Evolutionary conservation across 345 rosid genomes (phyloP).

Genomic region (Linum usitatissimum): DNA sequence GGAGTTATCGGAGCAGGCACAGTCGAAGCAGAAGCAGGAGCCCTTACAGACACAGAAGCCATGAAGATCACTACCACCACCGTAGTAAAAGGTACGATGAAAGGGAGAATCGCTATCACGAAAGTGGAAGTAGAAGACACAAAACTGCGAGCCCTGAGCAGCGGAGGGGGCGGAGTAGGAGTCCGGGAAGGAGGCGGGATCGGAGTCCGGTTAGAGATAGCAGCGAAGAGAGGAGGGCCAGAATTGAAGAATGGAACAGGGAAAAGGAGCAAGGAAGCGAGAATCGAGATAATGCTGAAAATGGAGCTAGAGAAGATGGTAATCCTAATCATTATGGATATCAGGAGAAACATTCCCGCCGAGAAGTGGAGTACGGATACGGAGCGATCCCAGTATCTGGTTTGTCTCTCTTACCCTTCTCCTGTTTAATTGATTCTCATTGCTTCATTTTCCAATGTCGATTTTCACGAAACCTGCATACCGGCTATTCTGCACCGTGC

Average conservation of each 20-base stretch:
- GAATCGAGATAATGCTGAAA: not conserved
- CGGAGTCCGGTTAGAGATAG: slow-evolving; percentile 55
- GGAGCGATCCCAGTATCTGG: not conserved
- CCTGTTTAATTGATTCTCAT: too few species aligned
- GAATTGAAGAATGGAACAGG: slow-evolving; percentile 69
- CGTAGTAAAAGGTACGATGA: slow-evolving; percentile 38
- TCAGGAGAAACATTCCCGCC: not conserved
- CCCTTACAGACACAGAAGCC: slow-evolving; percentile 47
- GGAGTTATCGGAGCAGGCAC: slow-evolving; percentile 33
- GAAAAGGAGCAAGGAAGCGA: slow-evolving; percentile 34
- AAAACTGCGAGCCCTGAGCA: not conserved
- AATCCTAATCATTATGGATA: not conserved
- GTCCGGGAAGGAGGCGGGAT: slow-evolving; percentile 37
- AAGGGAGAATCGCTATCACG: slow-evolving; percentile 31
- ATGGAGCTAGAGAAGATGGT: not conserved
- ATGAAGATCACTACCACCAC: slow-evolving; percentile 29
- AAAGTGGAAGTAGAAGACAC: slow-evolving; percentile 34
- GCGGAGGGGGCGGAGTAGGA: slow-evolving; percentile 20
- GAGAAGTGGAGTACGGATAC: not conserved
- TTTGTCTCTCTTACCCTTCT: not conserved
- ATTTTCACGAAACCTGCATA: too few species aligned
- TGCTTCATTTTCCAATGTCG: not conserved
- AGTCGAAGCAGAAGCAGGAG: slow-evolving; percentile 53
- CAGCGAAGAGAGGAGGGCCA: slow-evolving; percentile 74
- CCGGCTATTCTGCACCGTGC: too few species aligned